A percentile compares a stretch with the other conserved stretches of the same genome.
phyloP scores from a whole-genome alignment of 257 asterid genomes.

The Ilex aquifolium region DNA sequence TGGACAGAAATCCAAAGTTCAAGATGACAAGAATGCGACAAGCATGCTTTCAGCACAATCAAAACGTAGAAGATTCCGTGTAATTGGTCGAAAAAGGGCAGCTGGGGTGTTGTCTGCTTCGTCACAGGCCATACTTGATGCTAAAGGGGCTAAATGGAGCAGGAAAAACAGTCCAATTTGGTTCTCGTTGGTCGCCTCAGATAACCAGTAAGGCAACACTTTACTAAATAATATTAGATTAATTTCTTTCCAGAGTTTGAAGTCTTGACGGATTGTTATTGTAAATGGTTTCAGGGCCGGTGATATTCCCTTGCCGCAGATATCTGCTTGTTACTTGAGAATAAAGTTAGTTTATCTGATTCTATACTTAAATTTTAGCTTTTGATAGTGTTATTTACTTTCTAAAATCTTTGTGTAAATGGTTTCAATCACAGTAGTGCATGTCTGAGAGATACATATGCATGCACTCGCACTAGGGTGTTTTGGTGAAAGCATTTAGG shows the following conservation, averaged over 20 bases:
- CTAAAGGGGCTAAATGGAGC: background rate
- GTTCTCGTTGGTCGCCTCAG: slow-evolving; percentile 4
- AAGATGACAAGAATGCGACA: background rate
- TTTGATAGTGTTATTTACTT: no score
- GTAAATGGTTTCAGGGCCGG: background rate
- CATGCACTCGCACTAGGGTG: no score
- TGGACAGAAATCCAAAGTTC: background rate
- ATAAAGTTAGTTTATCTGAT: background rate
- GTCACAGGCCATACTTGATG: background rate
- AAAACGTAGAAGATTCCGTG: background rate
- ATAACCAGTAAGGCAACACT: background rate
- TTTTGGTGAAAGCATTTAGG: no score
- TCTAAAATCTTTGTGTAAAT: no score
- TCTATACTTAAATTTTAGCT: no score
- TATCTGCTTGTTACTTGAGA: background rate
- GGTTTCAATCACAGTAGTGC: no score
- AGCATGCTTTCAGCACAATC: background rate
- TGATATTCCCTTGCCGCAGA: background rate
- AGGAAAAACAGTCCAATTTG: background rate
- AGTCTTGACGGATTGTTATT: background rate
- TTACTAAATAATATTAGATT: background rate
- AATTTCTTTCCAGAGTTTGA: background rate
- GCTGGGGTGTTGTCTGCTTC: background rate
- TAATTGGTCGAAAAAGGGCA: background rate
- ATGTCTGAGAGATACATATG: no score